Evolutionary conservation across 805 yeast genomes (phyloP).

Genomic region (Wickerhamomyces canadensis): DNA sequence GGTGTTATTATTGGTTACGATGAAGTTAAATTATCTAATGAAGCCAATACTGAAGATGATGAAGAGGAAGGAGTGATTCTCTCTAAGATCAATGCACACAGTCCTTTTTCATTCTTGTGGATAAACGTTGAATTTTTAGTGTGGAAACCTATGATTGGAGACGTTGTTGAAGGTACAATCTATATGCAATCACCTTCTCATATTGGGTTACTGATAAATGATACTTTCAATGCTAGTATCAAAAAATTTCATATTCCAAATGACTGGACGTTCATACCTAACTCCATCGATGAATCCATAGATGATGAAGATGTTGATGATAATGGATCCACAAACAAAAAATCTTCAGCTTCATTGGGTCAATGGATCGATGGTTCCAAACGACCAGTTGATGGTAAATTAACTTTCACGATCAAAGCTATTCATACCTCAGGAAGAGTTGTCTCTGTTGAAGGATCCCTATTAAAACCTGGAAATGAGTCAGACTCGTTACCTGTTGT

Average conservation of each 20-base stretch:
- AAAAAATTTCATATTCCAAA: constrained; percentile 81
- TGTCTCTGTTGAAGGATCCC: constrained; percentile 84
- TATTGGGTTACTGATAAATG: constrained; percentile 84
- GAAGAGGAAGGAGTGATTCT: constrained; percentile 37
- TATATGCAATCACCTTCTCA: constrained; percentile 95
- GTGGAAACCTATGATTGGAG: constrained; percentile 92
- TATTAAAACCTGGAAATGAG: constrained; percentile 38
- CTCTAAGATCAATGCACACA: constrained; percentile 65
- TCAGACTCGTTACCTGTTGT: constrained; percentile 50
- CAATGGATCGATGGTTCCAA: constrained; percentile 82
- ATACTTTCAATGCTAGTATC: constrained; percentile 91
- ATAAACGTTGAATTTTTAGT: constrained; percentile 72
- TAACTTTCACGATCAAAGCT: constrained; percentile 67
- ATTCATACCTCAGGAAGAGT: constrained; percentile 75
- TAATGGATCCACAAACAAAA: constrained; percentile 14
- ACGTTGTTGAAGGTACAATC: constrained; percentile 76
- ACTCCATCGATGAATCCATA: constrained; percentile 56
- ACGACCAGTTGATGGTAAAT: constrained; percentile 73
- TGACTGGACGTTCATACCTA: constrained; percentile 80
- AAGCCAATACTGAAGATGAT: no score
- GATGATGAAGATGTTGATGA: constrained; percentile 20
- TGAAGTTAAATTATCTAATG: constrained; percentile 50
- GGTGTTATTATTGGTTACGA: constrained; percentile 85
- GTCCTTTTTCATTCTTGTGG: constrained; percentile 90
- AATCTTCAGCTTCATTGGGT: constrained; percentile 43